phyloP scores from a whole-genome alignment of 2,329 filamentous ascomycete genomes.

The Chaetomiaceae sp. region DNA sequence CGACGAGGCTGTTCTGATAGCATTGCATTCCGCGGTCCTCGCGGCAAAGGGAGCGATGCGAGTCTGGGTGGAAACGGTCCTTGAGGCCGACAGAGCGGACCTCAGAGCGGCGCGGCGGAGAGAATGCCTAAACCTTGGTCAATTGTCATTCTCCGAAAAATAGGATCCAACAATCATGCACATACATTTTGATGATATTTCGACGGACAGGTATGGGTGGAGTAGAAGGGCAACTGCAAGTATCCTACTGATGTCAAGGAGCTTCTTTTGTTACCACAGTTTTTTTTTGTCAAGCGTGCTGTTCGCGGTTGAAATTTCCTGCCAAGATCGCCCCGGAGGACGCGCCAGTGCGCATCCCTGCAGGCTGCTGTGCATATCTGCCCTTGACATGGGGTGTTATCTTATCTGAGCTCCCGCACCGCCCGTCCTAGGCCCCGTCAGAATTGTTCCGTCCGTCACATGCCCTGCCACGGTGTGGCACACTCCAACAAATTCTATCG shows the following conservation, averaged over 20 bases:
- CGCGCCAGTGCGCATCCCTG: no score
- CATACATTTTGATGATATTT: slow-evolving; percentile 5
- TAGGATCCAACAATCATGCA: background rate
- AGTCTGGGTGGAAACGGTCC: slow-evolving; percentile 24
- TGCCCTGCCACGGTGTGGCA: background rate
- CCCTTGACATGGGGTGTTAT: no score
- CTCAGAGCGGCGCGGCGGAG: slow-evolving; percentile 33
- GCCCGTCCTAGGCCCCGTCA: no score
- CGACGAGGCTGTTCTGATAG: slow-evolving; percentile 12
- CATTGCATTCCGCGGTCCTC: slow-evolving; percentile 11
- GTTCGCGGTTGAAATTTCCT: background rate
- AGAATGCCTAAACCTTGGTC: slow-evolving; percentile 29
- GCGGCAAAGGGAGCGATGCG: slow-evolving; percentile 25
- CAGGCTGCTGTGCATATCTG: no score
- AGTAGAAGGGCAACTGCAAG: background rate
- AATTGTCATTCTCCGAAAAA: background rate
- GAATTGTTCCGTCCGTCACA: background rate
- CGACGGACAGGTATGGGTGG: no score
- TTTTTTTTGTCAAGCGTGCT: background rate
- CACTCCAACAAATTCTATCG: slow-evolving; percentile 1
- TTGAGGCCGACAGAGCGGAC: slow-evolving; percentile 31
- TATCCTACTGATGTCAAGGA: background rate
- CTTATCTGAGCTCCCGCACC: background rate
- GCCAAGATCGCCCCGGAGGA: background rate
- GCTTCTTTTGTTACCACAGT: no score